phyloP scores from a whole-genome alignment of 768 basidiomycete genomes.

The Trametes elegans region DNA sequence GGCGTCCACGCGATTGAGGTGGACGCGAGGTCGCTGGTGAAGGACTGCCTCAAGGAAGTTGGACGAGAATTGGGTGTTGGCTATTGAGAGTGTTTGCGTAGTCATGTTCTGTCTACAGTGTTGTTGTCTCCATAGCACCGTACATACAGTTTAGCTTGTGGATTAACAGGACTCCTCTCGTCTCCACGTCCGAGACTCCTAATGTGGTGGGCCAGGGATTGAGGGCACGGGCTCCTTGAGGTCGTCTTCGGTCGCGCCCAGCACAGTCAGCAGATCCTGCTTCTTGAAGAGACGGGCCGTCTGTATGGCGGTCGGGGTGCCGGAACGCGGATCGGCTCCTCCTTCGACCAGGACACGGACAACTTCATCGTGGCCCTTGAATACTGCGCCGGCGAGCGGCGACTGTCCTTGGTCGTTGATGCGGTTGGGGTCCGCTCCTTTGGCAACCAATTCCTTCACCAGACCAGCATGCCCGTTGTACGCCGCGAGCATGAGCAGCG shows the following conservation, averaged over 20 bases:
- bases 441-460: conserved; percentile 48
- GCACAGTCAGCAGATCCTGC: conserved; percentile 48
- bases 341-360: conserved; percentile 49
- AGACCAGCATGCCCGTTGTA: conserved; percentile 65
- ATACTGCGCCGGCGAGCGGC: conserved; percentile 74
- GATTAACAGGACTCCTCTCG: not conserved
- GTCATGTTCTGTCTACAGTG: not conserved
- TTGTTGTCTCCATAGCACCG: not conserved
- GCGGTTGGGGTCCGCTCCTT: conserved; percentile 64
- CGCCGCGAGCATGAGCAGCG: conserved; percentile 74
- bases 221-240: conserved; percentile 31
- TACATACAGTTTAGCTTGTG: not conserved
- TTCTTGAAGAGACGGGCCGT: conserved; percentile 67
- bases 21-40: conserved; percentile 65
- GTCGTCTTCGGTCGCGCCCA: conserved; percentile 63
- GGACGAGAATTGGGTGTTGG: conserved; percentile 72
- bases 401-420: conserved; percentile 73
- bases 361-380: conserved; percentile 67
- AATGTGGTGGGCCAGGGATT: conserved; percentile 19
- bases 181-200: not conserved
- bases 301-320: conserved; percentile 67
- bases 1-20: conserved; percentile 45
- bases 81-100: conserved; percentile 3
- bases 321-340: conserved; percentile 62
- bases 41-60: conserved; percentile 63